A percentile compares a stretch with the other conserved stretches of the same genome.
Evolutionary conservation across 768 basidiomycete genomes (phyloP).

Genomic region (Myochromella boudieri): DNA sequence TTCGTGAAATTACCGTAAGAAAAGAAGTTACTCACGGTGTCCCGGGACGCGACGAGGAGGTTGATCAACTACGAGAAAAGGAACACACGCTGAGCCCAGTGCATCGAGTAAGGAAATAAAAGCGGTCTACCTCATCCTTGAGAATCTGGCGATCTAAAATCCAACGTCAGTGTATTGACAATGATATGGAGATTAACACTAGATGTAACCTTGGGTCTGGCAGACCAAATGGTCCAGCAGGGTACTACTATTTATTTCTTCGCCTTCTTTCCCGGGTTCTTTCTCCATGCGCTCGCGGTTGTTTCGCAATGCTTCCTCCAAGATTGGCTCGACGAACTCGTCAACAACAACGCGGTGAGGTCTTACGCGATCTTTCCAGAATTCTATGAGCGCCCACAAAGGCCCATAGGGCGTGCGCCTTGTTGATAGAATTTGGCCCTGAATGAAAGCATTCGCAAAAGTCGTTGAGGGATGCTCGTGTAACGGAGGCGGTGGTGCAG

Average conservation of each 20-base stretch:
- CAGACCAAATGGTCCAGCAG: slow-evolving; percentile 55
- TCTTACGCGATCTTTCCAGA: slow-evolving; percentile 47
- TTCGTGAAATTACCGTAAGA: too few species aligned
- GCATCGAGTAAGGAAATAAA: too few species aligned
- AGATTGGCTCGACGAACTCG: slow-evolving; percentile 52
- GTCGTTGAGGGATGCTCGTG: slow-evolving; percentile 31
- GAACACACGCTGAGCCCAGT: too few species aligned
- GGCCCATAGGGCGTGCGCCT: slow-evolving; percentile 38
- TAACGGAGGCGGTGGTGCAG: slow-evolving; percentile 10
- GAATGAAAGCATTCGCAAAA: slow-evolving; percentile 50
- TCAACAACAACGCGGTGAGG: slow-evolving; percentile 47
- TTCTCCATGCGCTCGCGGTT: slow-evolving; percentile 22
- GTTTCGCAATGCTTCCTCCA: slow-evolving; percentile 44
- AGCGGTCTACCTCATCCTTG: slow-evolving; percentile 20
- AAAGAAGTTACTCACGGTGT: slow-evolving; percentile 36
- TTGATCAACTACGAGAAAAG: slow-evolving; percentile 31
- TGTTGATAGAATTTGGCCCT: slow-evolving; percentile 53
- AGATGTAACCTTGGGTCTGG: slow-evolving; percentile 44
- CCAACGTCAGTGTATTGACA: not conserved
- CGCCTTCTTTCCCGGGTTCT: slow-evolving; percentile 20
- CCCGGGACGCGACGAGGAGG: slow-evolving; percentile 43
- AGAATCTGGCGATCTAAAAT: slow-evolving; percentile 18
- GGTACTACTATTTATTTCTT: slow-evolving; percentile 31
- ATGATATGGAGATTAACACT: not conserved
- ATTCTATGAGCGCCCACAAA: slow-evolving; percentile 31